Conservation (phyloP, 306 rosid genomes). For the Rosa chinensis region DNA sequence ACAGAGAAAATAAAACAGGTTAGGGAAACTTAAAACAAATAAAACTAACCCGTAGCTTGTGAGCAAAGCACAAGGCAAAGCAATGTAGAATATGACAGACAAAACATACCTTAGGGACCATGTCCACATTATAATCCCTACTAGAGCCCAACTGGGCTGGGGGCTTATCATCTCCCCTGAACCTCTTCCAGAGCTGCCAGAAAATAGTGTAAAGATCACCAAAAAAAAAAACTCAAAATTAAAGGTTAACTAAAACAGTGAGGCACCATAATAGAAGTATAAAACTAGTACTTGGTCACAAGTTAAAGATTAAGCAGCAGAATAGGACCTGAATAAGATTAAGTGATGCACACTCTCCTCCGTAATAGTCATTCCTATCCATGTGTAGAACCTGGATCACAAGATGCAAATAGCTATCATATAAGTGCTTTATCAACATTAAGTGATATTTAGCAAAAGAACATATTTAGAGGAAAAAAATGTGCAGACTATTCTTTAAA, state of each 20-base stretch:
- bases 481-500: background rate
- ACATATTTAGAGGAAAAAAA: too few species aligned
- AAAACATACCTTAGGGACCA: slow-evolving; percentile 81
- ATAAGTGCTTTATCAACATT: background rate
- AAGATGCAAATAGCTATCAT: too few species aligned
- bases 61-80: slow-evolving; percentile 2
- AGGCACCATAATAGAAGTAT: background rate
- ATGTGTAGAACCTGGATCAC: too few species aligned
- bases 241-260: background rate
- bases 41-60: background rate
- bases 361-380: slow-evolving; percentile 70
- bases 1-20: too few species aligned
- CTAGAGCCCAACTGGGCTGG: slow-evolving; percentile 87
- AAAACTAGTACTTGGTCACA: background rate
- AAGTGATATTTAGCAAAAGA: background rate
- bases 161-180: slow-evolving; percentile 82
- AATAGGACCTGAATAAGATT: slow-evolving; percentile 75
- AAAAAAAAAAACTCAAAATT: background rate
- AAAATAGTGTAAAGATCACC: slow-evolving; percentile 3
- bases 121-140: slow-evolving; percentile 93
- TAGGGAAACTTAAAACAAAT: background rate
- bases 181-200: slow-evolving; percentile 91
- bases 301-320: background rate
- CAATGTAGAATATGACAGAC: background rate
- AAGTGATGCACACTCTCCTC: slow-evolving; percentile 93